Evolutionary conservation across 495 filamentous ascomycete species (phyloP).

Genomic region (Usnea hakonensis): DNA sequence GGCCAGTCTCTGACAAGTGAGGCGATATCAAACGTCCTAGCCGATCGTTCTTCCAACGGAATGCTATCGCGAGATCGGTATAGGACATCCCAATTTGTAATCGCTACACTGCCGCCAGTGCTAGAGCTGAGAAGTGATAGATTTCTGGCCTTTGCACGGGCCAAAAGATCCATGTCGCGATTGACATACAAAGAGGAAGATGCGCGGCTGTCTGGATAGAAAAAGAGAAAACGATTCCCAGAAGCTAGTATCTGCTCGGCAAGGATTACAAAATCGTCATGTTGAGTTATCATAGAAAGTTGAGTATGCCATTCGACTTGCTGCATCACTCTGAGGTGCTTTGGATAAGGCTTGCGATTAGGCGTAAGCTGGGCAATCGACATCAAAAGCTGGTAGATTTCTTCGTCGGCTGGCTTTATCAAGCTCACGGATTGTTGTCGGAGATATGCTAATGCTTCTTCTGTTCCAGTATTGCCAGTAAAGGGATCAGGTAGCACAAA

Average conservation of each 20-base stretch:
- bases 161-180: not conserved
- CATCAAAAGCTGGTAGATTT: not conserved
- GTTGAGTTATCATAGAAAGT: not conserved
- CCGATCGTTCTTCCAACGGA: not conserved
- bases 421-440: not conserved
- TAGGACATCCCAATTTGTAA: not conserved
- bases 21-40: not conserved
- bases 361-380: not conserved
- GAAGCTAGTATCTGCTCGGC: not conserved
- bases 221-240: not conserved
- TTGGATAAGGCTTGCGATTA: not conserved
- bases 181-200: not conserved
- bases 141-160: not conserved
- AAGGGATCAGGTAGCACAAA: not conserved
- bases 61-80: not conserved
- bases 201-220: not conserved
- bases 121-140: not conserved
- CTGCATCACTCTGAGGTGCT: not conserved
- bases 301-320: not conserved
- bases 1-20: not conserved
- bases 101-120: not conserved
- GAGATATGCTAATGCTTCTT: not conserved
- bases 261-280: not conserved
- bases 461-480: not conserved
- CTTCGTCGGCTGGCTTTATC: not conserved